phyloP scores from a whole-genome alignment of 2,329 filamentous ascomycete species.

The Westerdykella sp. region DNA sequence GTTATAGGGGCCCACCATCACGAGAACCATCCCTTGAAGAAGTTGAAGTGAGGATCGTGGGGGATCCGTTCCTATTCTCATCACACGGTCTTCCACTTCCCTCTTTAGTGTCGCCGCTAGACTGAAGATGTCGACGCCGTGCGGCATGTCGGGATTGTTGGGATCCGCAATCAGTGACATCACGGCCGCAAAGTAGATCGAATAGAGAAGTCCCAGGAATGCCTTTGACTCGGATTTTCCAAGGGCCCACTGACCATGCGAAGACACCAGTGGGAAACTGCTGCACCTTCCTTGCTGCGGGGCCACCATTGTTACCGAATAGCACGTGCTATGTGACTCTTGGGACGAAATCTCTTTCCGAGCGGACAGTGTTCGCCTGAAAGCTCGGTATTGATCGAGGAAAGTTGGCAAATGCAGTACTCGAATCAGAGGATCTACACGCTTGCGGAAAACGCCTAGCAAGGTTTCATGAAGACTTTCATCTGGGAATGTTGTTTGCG shows the following conservation, averaged over 20 bases:
- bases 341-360: not conserved
- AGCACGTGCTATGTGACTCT: not conserved
- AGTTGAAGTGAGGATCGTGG: conserved; percentile 9
- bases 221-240: conserved; percentile 3
- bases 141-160: conserved; percentile 8
- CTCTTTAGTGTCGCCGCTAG: conserved; percentile 9
- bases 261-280: not conserved
- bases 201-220: conserved; percentile 12
- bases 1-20: conserved; percentile 9
- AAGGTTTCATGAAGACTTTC: conserved; percentile 10
- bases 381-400: conserved; percentile 7
- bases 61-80: not conserved
- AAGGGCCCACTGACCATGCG: conserved; percentile 2
- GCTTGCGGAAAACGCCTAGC: conserved; percentile 11
- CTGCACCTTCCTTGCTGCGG: not conserved
- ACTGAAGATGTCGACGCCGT: conserved; percentile 7
- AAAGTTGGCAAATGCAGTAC: conserved; percentile 18
- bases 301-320: not conserved
- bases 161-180: conserved; percentile 12
- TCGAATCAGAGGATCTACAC: conserved; percentile 16
- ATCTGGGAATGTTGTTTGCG: not conserved
- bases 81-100: conserved; percentile 9
- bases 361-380: not conserved
- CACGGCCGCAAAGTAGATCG: conserved; percentile 17
- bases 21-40: conserved; percentile 14